Conservation (phyloP, 352 stramenopile species). For the Pythium sukuiense region DNA sequence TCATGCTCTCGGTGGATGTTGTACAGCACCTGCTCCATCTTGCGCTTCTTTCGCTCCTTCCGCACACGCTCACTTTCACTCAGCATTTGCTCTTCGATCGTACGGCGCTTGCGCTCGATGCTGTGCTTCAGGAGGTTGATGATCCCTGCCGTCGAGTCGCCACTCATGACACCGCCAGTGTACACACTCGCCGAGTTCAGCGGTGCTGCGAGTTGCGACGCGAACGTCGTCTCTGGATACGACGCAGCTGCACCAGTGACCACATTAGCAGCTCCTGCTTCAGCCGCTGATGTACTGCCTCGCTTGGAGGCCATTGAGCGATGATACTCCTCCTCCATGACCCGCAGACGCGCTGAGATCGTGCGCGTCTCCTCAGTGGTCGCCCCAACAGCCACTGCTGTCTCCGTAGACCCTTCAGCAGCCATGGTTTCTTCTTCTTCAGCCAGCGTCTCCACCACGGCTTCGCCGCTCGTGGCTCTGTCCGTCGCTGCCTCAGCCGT, state of each 20-base stretch:
- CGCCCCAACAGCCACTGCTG: not conserved
- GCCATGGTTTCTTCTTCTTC: not conserved
- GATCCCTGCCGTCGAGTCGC: slow-evolving; percentile 35
- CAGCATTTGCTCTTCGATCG: slow-evolving; percentile 46
- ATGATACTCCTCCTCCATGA: slow-evolving; percentile 51
- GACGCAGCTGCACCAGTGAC: not conserved
- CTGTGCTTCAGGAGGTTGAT: slow-evolving; percentile 59
- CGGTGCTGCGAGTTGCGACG: not conserved
- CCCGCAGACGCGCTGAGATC: slow-evolving; percentile 33
- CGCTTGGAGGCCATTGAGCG: slow-evolving; percentile 22
- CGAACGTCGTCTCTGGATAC: not conserved
- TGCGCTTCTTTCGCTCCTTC: slow-evolving; percentile 60
- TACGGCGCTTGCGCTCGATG: slow-evolving; percentile 49
- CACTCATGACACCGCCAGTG: not conserved
- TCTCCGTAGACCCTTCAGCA: not conserved
- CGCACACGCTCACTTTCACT: slow-evolving; percentile 57
- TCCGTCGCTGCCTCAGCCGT: not conserved
- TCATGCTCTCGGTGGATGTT: slow-evolving; percentile 54
- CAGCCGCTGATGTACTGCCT: not conserved
- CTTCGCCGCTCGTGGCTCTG: not conserved
- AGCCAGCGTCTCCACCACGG: not conserved
- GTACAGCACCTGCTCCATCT: slow-evolving; percentile 53
- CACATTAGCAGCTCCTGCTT: not conserved
- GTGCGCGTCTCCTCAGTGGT: slow-evolving; percentile 14
- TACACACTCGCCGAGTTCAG: slow-evolving; percentile 1